phyloP scores from a whole-genome alignment of 2,329 filamentous ascomycete genomes.

The Lecanoromycetidae sp. region DNA sequence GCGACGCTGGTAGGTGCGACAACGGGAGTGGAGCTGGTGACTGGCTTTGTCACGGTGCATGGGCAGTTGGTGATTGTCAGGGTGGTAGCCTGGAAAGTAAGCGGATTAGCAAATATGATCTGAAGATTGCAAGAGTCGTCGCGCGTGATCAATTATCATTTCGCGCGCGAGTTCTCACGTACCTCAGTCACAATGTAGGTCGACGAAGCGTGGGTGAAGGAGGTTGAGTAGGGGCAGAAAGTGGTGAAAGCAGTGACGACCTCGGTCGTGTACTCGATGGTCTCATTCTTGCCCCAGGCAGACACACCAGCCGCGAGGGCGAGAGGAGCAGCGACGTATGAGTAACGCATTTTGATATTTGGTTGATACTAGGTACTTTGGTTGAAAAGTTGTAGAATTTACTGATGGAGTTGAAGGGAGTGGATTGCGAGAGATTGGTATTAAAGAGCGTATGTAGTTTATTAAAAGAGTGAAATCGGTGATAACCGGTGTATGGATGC shows the following conservation, averaged over 20 bases:
- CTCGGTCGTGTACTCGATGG: conserved; percentile 51
- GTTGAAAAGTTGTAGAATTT: conserved; percentile 7
- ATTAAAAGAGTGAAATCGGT: conserved; percentile 31
- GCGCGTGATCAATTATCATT: background rate
- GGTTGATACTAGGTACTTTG: conserved; percentile 5
- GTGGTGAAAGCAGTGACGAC: conserved; percentile 55
- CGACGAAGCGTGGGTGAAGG: conserved; percentile 49
- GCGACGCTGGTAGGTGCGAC: conserved; percentile 20
- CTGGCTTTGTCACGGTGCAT: conserved; percentile 49
- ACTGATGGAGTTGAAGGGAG: conserved; percentile 14
- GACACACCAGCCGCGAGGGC: conserved; percentile 32
- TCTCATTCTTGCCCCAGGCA: conserved; percentile 30
- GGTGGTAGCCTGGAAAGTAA: conserved; percentile 43
- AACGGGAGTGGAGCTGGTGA: conserved; percentile 41
- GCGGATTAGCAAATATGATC: background rate
- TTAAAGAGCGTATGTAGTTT: conserved; percentile 19
- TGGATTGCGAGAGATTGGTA: conserved; percentile 21
- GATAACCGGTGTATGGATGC: conserved; percentile 22
- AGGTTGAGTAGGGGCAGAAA: conserved; percentile 58
- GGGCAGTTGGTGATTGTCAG: conserved; percentile 62
- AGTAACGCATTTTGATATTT: conserved; percentile 37
- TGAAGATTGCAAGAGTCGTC: background rate
- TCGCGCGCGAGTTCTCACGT: conserved; percentile 21
- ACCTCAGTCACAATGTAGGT: conserved; percentile 60
- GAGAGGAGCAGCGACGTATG: conserved; percentile 28